Evolutionary conservation across 495 filamentous ascomycete species (phyloP).

Genomic region (Aspergillus conjunctus): DNA sequence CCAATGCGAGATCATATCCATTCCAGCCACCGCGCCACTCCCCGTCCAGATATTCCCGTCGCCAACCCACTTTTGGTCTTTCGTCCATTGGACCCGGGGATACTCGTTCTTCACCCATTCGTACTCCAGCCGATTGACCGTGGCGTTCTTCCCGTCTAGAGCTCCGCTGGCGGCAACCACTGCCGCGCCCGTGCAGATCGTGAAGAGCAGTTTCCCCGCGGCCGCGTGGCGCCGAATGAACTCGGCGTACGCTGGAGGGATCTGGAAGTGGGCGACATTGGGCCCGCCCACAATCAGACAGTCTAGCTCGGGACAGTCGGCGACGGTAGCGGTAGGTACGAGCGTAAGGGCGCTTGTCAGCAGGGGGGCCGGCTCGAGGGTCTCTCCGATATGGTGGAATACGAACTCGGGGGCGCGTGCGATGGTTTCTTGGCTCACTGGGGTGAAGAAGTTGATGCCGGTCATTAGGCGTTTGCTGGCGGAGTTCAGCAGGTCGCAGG

Average conservation of each 20-base stretch:
- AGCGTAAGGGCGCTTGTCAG: constrained; percentile 8
- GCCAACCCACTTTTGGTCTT: constrained; percentile 11
- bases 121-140: constrained; percentile 10
- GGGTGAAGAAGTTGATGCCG: not conserved
- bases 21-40: constrained; percentile 13
- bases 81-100: constrained; percentile 11
- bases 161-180: constrained; percentile 6
- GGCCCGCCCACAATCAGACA: constrained; percentile 5
- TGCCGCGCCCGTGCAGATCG: constrained; percentile 7
- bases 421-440: not conserved
- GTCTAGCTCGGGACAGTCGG: constrained; percentile 4
- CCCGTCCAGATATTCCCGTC: constrained; percentile 19
- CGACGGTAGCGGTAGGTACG: constrained; percentile 3
- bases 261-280: not conserved
- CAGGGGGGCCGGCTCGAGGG: not conserved
- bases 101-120: not conserved
- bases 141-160: constrained; percentile 9
- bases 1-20: constrained; percentile 19
- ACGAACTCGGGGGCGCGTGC: constrained; percentile 8
- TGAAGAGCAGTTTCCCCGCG: constrained; percentile 11
- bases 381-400: constrained; percentile 17
- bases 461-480: not conserved
- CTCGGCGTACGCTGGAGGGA: not conserved
- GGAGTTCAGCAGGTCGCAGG: constrained; percentile 14
- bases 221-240: constrained; percentile 6